These are phyloP conservation scores for Camellia sinensis DNA, from an alignment of 148 eudicot species.

Conservation along the genomic window DNA sequence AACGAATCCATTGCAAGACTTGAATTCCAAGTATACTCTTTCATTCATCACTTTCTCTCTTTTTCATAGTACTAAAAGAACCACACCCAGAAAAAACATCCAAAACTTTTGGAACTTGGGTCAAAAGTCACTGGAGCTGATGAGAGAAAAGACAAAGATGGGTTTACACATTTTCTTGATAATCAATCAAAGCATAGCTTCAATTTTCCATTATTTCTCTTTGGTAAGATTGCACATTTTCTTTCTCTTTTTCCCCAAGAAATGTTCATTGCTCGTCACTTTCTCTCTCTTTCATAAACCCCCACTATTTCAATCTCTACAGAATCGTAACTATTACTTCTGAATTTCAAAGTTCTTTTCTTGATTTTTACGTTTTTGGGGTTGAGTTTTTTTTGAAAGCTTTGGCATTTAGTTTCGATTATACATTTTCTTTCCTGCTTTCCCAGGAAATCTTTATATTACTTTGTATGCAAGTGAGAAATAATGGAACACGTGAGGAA, in stretches of 20 bases:
- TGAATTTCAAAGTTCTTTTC: background rate
- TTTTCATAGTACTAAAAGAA: background rate
- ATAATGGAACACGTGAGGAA: too few species aligned
- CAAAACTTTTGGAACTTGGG: slow-evolving; percentile 6
- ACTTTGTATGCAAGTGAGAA: too few species aligned
- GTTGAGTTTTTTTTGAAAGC: background rate
- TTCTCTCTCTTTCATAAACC: background rate
- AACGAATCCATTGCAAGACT: too few species aligned
- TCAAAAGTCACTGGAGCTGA: background rate
- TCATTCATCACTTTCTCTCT: background rate
- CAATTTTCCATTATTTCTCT: background rate
- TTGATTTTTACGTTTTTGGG: background rate
- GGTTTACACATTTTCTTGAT: background rate
- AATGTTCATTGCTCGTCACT: background rate
- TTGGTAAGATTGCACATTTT: background rate
- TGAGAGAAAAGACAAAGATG: slow-evolving; percentile 4
- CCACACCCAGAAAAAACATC: background rate
- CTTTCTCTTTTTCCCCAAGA: background rate
- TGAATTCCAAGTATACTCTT: too few species aligned
- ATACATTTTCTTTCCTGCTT: background rate
- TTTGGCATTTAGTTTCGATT: background rate
- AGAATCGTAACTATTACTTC: too few species aligned
- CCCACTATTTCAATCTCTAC: background rate
- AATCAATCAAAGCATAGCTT: background rate
- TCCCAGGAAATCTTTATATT: background rate